phyloP scores from a whole-genome alignment of 805 yeast genomes.

The Metschnikowia arizonensis region DNA sequence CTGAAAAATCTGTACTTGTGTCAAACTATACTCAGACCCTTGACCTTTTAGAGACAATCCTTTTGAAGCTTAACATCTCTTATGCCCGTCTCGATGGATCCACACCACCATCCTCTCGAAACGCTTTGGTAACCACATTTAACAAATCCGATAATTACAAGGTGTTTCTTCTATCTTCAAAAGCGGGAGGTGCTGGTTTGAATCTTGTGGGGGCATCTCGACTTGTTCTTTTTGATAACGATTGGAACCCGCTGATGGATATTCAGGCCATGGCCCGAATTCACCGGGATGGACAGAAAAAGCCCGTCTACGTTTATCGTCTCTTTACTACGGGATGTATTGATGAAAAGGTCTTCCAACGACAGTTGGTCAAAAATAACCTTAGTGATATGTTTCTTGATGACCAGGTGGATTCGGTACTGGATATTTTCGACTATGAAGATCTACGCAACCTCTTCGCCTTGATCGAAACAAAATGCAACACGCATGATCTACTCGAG shows the following conservation, averaged over 20 bases:
- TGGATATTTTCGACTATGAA: conserved; percentile 61
- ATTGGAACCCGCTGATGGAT: conserved; percentile 95
- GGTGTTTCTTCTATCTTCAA: conserved; percentile 76
- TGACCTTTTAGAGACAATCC: conserved; percentile 62
- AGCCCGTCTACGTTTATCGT: conserved; percentile 76
- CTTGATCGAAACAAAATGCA: conserved; percentile 48
- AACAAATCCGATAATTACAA: conserved; percentile 44
- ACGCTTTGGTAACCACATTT: conserved; percentile 62
- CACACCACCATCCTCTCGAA: conserved; percentile 65
- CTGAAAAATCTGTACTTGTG: conserved; percentile 78
- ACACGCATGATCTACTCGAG: conserved; percentile 73
- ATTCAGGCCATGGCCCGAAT: conserved; percentile 94
- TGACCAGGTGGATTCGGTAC: conserved; percentile 39
- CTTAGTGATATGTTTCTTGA: conserved; percentile 67
- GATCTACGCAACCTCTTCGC: conserved; percentile 77
- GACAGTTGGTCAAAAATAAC: conserved; percentile 82
- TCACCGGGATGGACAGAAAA: conserved; percentile 88
- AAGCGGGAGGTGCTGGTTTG: conserved; percentile 91
- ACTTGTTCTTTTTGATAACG: conserved; percentile 81
- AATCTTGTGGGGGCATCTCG: conserved; percentile 89
- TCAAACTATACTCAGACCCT: conserved; percentile 87
- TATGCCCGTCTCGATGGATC: conserved; percentile 78
- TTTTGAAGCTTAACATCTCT: conserved; percentile 46
- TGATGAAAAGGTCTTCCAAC: conserved; percentile 90
- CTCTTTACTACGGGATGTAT: conserved; percentile 83